Percentiles rank a stretch among this genome's conserved stretches.
phyloP scores from a whole-genome alignment of 1,284 basidiomycete genomes.

The Boletus semigastroideus region DNA sequence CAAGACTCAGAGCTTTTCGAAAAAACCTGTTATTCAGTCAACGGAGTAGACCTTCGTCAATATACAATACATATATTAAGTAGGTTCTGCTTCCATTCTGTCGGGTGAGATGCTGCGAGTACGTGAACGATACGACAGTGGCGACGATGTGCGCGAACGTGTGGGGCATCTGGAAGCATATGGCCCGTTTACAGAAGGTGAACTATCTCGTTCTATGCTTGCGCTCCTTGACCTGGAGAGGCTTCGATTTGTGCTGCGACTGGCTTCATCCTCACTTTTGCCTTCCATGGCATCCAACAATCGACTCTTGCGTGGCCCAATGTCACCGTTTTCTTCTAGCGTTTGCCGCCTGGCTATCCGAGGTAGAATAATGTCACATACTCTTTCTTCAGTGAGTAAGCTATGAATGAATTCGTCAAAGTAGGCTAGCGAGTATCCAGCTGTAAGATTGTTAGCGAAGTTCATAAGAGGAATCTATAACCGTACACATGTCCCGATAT shows the following conservation, averaged over 20 bases:
- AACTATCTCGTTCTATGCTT: conserved; percentile 29
- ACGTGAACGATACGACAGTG: conserved; percentile 49
- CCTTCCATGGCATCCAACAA: conserved; percentile 83
- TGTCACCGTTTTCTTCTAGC: conserved; percentile 89
- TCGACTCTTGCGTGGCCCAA: conserved; percentile 79
- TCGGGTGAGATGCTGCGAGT: conserved; percentile 63
- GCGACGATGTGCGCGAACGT: conserved; percentile 34
- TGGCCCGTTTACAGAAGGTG: conserved; percentile 49
- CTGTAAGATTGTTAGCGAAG: conserved; percentile 38
- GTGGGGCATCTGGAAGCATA: conserved; percentile 66
- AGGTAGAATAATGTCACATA: conserved; percentile 96
- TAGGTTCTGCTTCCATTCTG: conserved; percentile 42
- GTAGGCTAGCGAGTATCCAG: conserved; percentile 78
- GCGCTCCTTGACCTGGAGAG: conserved; percentile 31
- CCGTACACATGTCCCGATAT: conserved; percentile 74
- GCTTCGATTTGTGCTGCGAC: conserved; percentile 33
- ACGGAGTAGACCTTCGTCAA: conserved; percentile 16
- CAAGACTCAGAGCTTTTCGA: conserved; percentile 57
- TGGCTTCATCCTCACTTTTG: conserved; percentile 51
- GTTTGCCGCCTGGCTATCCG: conserved; percentile 84
- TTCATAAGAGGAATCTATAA: background rate
- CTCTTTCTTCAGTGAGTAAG: conserved; percentile 85
- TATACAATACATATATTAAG: conserved; percentile 16
- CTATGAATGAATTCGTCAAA: conserved; percentile 94
- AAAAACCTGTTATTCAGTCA: conserved; percentile 35